These are phyloP conservation scores for Claviceps monticola DNA, from an alignment of 2,329 filamentous ascomycete species.

Conservation along the genomic window DNA sequence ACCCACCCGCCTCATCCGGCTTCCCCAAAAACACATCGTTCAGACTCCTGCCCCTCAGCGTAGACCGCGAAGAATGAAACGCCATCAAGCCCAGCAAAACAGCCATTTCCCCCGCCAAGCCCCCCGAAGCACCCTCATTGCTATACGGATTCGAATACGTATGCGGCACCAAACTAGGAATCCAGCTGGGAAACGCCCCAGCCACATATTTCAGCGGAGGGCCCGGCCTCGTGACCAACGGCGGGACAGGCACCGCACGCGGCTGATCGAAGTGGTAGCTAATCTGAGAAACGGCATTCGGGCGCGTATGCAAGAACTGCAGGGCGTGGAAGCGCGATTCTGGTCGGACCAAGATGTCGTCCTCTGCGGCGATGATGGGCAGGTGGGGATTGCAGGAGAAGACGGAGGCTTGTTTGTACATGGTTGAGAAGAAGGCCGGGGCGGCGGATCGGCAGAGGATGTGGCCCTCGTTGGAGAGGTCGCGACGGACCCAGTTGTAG, in stretches of 20 bases:
- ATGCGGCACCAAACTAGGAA: constrained; percentile 22
- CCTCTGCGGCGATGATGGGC: constrained; percentile 18
- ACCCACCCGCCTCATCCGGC: constrained; percentile 6
- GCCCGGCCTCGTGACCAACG: background rate
- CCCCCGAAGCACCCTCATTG: constrained; percentile 12
- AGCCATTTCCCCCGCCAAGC: constrained; percentile 24
- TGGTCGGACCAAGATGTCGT: constrained; percentile 8
- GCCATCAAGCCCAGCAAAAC: constrained; percentile 28
- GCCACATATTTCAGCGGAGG: constrained; percentile 16
- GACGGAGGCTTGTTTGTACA: constrained; percentile 17
- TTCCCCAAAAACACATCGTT: constrained; percentile 5
- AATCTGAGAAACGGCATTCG: constrained; percentile 16
- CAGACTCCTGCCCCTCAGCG: background rate
- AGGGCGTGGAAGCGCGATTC: constrained; percentile 15
- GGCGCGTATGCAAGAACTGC: constrained; percentile 13
- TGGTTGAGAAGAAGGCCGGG: background rate
- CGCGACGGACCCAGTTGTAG: constrained; percentile 4
- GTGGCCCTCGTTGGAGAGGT: background rate
- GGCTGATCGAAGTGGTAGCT: constrained; percentile 3
- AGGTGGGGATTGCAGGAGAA: constrained; percentile 24
- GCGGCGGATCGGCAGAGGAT: background rate
- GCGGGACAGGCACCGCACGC: background rate
- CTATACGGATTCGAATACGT: constrained; percentile 13
- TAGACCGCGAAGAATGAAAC: constrained; percentile 8
- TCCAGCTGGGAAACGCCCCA: constrained; percentile 22